phyloP scores from a whole-genome alignment of 2,329 filamentous ascomycete genomes.

The Ambrosiella beaveri region DNA sequence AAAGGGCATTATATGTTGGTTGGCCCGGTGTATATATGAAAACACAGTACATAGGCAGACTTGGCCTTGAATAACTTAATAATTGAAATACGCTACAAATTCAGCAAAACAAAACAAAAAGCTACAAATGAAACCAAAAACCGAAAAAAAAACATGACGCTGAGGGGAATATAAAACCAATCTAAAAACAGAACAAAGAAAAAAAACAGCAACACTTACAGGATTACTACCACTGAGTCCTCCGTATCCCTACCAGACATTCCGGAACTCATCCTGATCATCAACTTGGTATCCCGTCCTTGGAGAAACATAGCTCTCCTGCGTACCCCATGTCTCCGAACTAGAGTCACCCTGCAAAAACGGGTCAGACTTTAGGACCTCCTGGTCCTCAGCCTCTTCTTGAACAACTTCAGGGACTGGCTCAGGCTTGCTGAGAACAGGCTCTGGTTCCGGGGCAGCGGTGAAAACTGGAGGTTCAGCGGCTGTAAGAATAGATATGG shows the following conservation, averaged over 20 bases:
- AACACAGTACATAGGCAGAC: background rate
- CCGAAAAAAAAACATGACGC: background rate
- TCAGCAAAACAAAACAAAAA: background rate
- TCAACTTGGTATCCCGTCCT: slow-evolving; percentile 18
- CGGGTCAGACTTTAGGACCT: slow-evolving; percentile 1
- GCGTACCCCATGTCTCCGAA: background rate
- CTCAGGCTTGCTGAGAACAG: background rate
- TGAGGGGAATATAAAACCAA: slow-evolving; percentile 8
- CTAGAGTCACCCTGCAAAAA: slow-evolving; percentile 8
- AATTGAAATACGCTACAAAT: background rate
- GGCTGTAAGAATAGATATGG: background rate
- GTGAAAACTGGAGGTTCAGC: background rate
- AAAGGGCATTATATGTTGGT: background rate
- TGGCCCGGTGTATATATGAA: background rate
- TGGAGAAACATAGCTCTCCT: background rate
- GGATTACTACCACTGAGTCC: background rate
- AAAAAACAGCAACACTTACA: background rate
- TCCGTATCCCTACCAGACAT: slow-evolving; percentile 24
- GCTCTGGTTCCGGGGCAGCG: background rate
- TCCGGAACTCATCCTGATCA: slow-evolving; percentile 28
- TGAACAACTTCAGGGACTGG: background rate
- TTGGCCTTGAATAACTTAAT: background rate
- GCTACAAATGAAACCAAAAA: background rate
- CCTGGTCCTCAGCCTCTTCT: background rate
- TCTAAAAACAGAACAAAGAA: slow-evolving; percentile 4